phyloP scores from a whole-genome alignment of 2,329 filamentous ascomycete species.

The Arthrobotrys conoides region DNA sequence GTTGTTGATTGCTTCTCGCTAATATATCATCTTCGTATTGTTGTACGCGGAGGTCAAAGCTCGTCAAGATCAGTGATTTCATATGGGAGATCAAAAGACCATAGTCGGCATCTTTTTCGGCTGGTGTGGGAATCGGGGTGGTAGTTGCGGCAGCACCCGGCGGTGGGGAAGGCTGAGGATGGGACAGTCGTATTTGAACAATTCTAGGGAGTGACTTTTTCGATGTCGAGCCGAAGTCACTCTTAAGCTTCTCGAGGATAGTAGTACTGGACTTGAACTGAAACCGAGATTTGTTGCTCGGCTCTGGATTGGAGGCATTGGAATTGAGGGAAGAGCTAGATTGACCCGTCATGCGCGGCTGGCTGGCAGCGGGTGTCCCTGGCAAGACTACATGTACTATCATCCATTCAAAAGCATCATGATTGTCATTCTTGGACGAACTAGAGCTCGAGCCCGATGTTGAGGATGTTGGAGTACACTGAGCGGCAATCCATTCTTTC shows the following conservation, averaged over 20 bases:
- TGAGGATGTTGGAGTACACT: conserved; percentile 74
- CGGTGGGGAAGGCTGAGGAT: conserved; percentile 62
- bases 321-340: conserved; percentile 65
- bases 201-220: conserved; percentile 77
- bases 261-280: conserved; percentile 82
- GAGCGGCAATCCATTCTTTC: conserved; percentile 89
- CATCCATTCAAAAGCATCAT: conserved; percentile 96
- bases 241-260: conserved; percentile 87
- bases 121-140: conserved; percentile 75
- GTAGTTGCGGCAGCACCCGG: conserved; percentile 66
- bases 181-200: conserved; percentile 82
- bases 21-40: conserved; percentile 98
- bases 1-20: conserved; percentile 89
- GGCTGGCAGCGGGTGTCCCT: conserved; percentile 83
- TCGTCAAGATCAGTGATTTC: conserved; percentile 86
- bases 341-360: conserved; percentile 76
- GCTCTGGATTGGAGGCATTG: conserved; percentile 72
- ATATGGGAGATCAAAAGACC: conserved; percentile 86
- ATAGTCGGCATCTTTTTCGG: conserved; percentile 87
- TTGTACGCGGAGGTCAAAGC: conserved; percentile 89
- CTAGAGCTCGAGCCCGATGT: conserved; percentile 67
- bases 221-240: conserved; percentile 86
- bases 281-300: conserved; percentile 78
- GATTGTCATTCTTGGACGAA: conserved; percentile 82
- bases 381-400: conserved; percentile 93